These are phyloP conservation scores for Scalesia atractyloides DNA, from an alignment of 129 eudicot genomes.

Conservation along the genomic window DNA sequence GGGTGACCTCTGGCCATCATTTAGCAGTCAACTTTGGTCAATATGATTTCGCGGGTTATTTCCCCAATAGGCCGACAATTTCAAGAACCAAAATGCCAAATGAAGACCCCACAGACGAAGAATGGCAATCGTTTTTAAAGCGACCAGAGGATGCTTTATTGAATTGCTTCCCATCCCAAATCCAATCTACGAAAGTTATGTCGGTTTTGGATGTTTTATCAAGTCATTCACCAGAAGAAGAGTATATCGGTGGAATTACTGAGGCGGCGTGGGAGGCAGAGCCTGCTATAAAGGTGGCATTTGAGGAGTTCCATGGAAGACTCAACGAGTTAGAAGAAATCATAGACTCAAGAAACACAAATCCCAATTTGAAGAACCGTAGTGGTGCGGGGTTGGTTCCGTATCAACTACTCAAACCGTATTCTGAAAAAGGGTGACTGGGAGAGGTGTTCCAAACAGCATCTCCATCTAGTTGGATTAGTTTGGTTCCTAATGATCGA, in stretches of 20 bases:
- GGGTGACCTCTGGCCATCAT: conserved; percentile 9
- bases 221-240: neutral
- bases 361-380: neutral
- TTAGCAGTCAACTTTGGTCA: too few species aligned
- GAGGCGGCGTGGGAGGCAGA: neutral
- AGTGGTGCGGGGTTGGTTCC: neutral
- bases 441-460: too few species aligned
- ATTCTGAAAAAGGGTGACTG: too few species aligned
- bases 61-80: conserved; percentile 23
- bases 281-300: neutral
- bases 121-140: conserved; percentile 1
- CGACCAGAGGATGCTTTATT: neutral
- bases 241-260: neutral
- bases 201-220: neutral
- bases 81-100: conserved; percentile 29
- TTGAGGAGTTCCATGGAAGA: neutral
- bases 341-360: neutral
- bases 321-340: neutral
- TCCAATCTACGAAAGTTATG: neutral
- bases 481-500: too few species aligned
- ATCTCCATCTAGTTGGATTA: too few species aligned
- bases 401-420: too few species aligned
- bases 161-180: neutral
- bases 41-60: conserved; percentile 20
- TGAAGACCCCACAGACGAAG: conserved; percentile 22